Conservation (phyloP, 345 rosid genomes). For the Sapria himalayana region DNA sequence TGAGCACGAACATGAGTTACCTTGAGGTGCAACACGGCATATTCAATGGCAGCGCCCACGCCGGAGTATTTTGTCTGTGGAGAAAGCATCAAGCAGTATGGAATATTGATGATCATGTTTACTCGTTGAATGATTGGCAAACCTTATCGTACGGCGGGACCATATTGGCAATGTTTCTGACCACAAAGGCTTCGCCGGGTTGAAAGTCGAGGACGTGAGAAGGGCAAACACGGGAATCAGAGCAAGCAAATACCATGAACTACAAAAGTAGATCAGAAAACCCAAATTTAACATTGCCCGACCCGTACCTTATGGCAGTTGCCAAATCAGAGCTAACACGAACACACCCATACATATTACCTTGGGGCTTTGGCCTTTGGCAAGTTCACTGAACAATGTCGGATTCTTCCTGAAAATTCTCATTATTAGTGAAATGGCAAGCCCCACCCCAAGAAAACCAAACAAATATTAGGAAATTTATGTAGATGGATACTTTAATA, state of each 20-base stretch:
- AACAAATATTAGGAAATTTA: too few species aligned
- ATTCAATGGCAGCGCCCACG: conserved; percentile 89
- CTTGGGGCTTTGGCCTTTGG: conserved; percentile 78
- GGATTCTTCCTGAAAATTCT: conserved; percentile 41
- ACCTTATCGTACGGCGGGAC: conserved; percentile 75
- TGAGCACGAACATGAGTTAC: too few species aligned
- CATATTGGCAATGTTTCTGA: conserved; percentile 95
- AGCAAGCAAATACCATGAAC: conserved; percentile 95
- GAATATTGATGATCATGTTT: too few species aligned
- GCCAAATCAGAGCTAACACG: not conserved
- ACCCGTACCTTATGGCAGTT: too few species aligned
- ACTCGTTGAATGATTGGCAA: too few species aligned
- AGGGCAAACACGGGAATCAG: conserved; percentile 92
- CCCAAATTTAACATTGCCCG: too few species aligned
- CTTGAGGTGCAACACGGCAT: conserved; percentile 76
- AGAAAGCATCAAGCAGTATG: not conserved
- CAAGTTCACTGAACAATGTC: conserved; percentile 35
- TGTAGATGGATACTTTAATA: too few species aligned
- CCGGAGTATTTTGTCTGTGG: conserved; percentile 49
- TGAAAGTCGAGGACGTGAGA: conserved; percentile 76
- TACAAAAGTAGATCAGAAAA: conserved; percentile 12
- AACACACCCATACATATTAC: conserved; percentile 18
- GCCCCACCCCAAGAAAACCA: too few species aligned
- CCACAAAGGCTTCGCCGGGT: conserved; percentile 92
- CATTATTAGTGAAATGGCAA: not conserved